A percentile compares a stretch with the other conserved stretches of the same genome.
phyloP scores from a whole-genome alignment of 192 early-diverging fungal species.

The Entomortierella chlamydospora region DNA sequence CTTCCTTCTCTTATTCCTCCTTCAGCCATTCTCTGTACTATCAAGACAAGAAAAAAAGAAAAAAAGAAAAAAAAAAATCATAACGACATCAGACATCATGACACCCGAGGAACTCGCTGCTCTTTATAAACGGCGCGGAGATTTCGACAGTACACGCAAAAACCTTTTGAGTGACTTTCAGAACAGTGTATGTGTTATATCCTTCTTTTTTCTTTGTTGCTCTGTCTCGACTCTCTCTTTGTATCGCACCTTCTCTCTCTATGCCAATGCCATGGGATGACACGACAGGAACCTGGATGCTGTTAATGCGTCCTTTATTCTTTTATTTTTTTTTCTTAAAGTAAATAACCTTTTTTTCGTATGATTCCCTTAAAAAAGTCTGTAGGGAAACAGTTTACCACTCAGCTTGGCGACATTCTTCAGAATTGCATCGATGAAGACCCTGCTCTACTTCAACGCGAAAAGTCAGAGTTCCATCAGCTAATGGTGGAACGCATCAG shows the following conservation, averaged over 20 bases:
- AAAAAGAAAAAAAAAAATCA: background rate
- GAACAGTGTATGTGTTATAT: constrained; percentile 37
- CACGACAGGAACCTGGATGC: too few relatives aligned
- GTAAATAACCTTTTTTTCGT: background rate
- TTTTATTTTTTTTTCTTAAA: too few relatives aligned
- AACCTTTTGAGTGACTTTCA: constrained; percentile 43
- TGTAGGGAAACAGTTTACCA: constrained; percentile 43
- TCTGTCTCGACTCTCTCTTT: background rate
- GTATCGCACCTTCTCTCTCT: too few relatives aligned
- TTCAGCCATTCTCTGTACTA: too few relatives aligned
- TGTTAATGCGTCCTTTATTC: too few relatives aligned
- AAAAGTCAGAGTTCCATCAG: constrained; percentile 51
- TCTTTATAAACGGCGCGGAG: constrained; percentile 47
- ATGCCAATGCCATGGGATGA: background rate
- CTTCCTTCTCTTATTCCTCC: too few relatives aligned
- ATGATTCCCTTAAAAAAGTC: background rate
- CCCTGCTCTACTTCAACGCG: constrained; percentile 39
- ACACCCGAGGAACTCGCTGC: constrained; percentile 47
- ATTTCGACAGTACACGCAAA: constrained; percentile 51
- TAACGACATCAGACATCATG: constrained; percentile 5
- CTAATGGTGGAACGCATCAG: constrained; percentile 49
- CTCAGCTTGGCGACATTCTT: constrained; percentile 40
- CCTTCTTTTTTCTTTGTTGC: background rate
- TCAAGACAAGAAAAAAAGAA: too few relatives aligned
- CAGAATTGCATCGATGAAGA: constrained; percentile 44